Percentiles rank a stretch among this genome's conserved stretches.
Evolutionary conservation across 2,329 filamentous ascomycete species (phyloP).

Genomic region (Colletotrichum sp.): DNA sequence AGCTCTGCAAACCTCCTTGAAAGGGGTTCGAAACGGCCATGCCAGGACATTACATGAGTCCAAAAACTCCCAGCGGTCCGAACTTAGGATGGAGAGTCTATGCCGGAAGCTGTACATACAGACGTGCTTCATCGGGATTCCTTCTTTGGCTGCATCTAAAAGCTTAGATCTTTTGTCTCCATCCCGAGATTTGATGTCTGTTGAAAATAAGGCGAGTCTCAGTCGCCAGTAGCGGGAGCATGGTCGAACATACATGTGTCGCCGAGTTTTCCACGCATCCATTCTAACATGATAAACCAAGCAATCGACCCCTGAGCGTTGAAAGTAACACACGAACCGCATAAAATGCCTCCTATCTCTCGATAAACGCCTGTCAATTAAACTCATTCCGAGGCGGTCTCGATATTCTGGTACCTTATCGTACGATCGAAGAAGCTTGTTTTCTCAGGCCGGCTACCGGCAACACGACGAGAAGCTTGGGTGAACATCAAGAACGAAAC

Average conservation of each 20-base stretch:
- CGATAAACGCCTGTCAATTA: background rate
- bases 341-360: background rate
- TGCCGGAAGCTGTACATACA: background rate
- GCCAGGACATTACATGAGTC: background rate
- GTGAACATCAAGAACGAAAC: background rate
- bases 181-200: background rate
- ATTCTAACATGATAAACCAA: background rate
- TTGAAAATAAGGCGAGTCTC: background rate
- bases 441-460: background rate
- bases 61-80: background rate
- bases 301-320: background rate
- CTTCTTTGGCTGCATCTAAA: background rate
- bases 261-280: background rate
- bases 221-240: background rate
- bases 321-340: background rate
- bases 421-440: background rate
- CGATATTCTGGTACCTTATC: background rate
- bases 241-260: background rate
- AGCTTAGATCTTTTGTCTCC: background rate
- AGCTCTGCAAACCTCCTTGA: background rate
- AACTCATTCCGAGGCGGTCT: background rate
- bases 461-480: background rate
- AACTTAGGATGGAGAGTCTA: background rate
- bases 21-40: background rate
- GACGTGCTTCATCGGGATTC: background rate